Evolutionary conservation across 169 alveolate species (phyloP).

Genomic region (Plasmodium blacklocki): DNA sequence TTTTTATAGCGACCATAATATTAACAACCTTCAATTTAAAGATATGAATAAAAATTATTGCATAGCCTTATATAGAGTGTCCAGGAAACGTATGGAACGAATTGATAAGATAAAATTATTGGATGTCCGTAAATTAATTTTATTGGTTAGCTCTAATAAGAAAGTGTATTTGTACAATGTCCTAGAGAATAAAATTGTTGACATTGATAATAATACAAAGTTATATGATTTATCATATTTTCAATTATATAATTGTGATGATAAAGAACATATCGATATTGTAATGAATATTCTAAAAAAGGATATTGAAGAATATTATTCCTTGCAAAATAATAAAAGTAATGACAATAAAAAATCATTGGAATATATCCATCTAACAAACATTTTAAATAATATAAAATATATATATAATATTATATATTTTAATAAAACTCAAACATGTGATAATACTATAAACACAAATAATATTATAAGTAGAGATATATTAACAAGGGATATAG

Average conservation of each 20-base stretch:
- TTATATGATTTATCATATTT: background rate
- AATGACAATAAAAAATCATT: background rate
- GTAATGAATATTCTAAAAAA: background rate
- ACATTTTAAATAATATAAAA: background rate
- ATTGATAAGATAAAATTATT: background rate
- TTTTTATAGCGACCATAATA: slow-evolving; percentile 8
- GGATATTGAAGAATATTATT: background rate
- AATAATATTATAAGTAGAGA: background rate
- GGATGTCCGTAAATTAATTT: background rate
- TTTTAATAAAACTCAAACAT: background rate
- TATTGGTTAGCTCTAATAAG: slow-evolving; percentile 3
- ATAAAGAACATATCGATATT: background rate
- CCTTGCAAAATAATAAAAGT: background rate
- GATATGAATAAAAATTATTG: slow-evolving; percentile 12
- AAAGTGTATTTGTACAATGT: slow-evolving; percentile 1
- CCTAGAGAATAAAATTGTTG: background rate
- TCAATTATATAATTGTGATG: background rate
- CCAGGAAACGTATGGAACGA: background rate
- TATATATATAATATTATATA: background rate
- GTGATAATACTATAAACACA: background rate
- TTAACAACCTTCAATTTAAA: background rate
- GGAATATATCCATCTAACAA: background rate
- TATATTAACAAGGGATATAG: background rate
- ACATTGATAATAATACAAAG: background rate
- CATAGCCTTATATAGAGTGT: background rate